These are phyloP conservation scores for Plasmodium knowlesi DNA, from an alignment of 169 alveolate genomes.

Conservation along the genomic window DNA sequence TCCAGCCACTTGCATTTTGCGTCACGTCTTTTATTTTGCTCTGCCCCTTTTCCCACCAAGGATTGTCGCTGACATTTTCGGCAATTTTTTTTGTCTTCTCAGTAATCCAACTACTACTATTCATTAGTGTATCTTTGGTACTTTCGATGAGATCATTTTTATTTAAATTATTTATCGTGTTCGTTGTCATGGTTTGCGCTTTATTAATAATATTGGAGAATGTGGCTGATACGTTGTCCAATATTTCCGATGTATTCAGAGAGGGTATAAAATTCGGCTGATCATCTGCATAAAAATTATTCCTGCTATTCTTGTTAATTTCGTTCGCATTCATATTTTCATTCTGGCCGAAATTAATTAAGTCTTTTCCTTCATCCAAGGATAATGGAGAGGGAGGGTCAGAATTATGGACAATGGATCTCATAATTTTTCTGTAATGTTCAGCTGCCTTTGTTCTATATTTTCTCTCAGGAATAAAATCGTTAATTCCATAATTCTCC, in stretches of 20 bases:
- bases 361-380: constrained; percentile 48
- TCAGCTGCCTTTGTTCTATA: constrained; percentile 87
- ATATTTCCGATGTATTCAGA: constrained; percentile 44
- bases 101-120: constrained; percentile 71
- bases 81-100: constrained; percentile 75
- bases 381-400: constrained; percentile 74
- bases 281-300: constrained; percentile 13
- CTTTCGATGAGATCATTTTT: constrained; percentile 63
- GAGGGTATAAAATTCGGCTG: constrained; percentile 40
- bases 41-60: constrained; percentile 74
- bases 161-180: constrained; percentile 59
- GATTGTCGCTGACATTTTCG: constrained; percentile 74
- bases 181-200: constrained; percentile 65
- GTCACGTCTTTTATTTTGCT: constrained; percentile 74
- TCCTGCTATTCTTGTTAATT: constrained; percentile 43
- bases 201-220: constrained; percentile 53
- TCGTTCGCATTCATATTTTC: constrained; percentile 52
- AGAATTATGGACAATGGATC: constrained; percentile 59
- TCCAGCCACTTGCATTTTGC: constrained; percentile 76
- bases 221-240: constrained; percentile 60
- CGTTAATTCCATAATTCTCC: constrained; percentile 80
- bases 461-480: constrained; percentile 80
- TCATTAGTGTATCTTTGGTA: constrained; percentile 71
- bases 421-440: constrained; percentile 78
- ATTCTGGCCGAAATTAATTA: constrained; percentile 60